Evolutionary conservation across 164 flowering plant genomes (phyloP).

Genomic region (Magnolia changhungtana): DNA sequence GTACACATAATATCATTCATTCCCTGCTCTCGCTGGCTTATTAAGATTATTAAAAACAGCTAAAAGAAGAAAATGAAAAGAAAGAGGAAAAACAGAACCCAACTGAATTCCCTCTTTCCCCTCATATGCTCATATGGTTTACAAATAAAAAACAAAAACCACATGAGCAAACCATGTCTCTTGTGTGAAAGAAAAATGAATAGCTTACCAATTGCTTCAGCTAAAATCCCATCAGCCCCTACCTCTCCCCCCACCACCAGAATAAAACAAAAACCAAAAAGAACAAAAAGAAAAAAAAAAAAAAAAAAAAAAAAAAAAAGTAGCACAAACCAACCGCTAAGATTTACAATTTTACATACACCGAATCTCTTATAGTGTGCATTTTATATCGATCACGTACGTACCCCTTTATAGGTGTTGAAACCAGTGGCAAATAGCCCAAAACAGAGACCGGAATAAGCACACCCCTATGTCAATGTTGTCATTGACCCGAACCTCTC

Average conservation of each 20-base stretch:
- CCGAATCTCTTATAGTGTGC: conserved; percentile 1
- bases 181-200: conserved; percentile 4
- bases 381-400: not conserved
- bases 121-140: conserved; percentile 10
- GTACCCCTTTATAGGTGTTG: not conserved
- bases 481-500: conserved; percentile 50
- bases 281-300: no score
- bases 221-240: conserved; percentile 4
- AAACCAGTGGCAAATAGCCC: conserved; percentile 1
- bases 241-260: conserved; percentile 16
- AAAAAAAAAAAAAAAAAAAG: not conserved
- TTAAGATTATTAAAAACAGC: conserved; percentile 5
- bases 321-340: conserved; percentile 28
- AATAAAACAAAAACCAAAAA: not conserved
- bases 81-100: not conserved
- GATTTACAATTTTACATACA: conserved; percentile 36
- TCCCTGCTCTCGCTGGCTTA: conserved; percentile 7
- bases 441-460: conserved; percentile 4
- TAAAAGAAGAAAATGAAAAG: not conserved
- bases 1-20: not conserved
- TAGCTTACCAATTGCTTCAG: conserved; percentile 22
- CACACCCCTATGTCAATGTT: conserved; percentile 25
- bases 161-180: conserved; percentile 6
- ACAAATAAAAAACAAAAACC: conserved; percentile 14
- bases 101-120: not conserved